Percentiles rank a stretch among this genome's conserved stretches.
Evolutionary conservation across 1,284 basidiomycete species (phyloP).

Genomic region (Boletellus sp.): DNA sequence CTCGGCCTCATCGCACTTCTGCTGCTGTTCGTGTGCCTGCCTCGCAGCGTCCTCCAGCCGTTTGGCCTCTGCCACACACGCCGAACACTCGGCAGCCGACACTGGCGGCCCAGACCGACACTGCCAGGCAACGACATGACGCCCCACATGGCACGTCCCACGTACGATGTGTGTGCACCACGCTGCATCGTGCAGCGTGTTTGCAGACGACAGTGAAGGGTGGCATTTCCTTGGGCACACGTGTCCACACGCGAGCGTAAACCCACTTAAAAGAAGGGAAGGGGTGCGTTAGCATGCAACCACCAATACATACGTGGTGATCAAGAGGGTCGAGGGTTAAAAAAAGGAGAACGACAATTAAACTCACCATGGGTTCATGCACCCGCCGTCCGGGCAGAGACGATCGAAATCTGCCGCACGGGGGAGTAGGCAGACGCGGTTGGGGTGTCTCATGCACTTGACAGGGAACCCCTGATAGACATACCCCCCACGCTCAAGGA

Average conservation of each 20-base stretch:
- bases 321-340: too few species aligned
- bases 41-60: not conserved
- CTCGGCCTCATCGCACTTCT: not conserved
- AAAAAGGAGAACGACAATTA: too few species aligned
- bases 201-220: conserved; percentile 9
- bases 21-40: not conserved
- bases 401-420: conserved; percentile 46
- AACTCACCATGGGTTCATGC: conserved; percentile 49
- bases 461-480: conserved; percentile 58
- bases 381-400: conserved; percentile 57
- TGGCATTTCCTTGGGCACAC: conserved; percentile 43
- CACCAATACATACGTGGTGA: too few species aligned
- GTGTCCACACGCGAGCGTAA: conserved; percentile 36
- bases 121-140: conserved; percentile 12
- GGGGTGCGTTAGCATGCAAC: too few species aligned
- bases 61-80: conserved; percentile 4
- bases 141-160: conserved; percentile 1
- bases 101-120: conserved; percentile 8
- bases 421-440: conserved; percentile 34
- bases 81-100: not conserved
- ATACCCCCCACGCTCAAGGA: conserved; percentile 41
- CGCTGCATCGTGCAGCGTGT: conserved; percentile 33
- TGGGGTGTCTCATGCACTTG: conserved; percentile 51
- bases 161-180: conserved; percentile 21
- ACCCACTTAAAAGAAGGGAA: not conserved